Conservation (phyloP, 305 asterid genomes). For the Withania somnifera region DNA sequence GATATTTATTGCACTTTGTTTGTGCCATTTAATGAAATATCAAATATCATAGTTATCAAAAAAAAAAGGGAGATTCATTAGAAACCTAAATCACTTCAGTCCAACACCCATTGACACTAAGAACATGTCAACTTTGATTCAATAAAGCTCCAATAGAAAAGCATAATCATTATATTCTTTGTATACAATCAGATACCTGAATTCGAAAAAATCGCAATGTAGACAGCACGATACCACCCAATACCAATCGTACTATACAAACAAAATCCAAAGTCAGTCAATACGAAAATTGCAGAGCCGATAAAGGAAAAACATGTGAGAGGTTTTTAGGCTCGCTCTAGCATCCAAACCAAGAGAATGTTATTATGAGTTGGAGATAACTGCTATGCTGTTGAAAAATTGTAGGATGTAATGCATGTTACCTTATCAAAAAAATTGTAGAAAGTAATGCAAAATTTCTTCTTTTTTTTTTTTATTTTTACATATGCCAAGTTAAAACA, state of each 20-base stretch:
- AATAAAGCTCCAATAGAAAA: not conserved
- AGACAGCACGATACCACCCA: slow-evolving; percentile 58
- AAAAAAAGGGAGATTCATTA: not conserved
- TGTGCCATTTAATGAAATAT: not conserved
- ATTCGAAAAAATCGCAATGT: slow-evolving; percentile 66
- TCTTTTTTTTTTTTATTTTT: not conserved
- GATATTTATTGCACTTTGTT: not conserved
- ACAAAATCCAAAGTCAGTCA: slow-evolving; percentile 11
- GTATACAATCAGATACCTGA: slow-evolving; percentile 43
- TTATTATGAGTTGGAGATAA: not conserved
- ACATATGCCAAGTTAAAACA: not conserved
- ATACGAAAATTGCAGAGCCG: not conserved
- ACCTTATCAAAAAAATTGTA: not conserved
- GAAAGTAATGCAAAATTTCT: not conserved
- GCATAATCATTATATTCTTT: not conserved
- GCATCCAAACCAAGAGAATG: not conserved
- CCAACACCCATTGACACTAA: not conserved
- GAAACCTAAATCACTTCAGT: not conserved
- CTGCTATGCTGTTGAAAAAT: not conserved
- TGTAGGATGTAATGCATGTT: not conserved
- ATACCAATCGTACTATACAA: slow-evolving; percentile 69
- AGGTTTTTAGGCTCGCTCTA: not conserved
- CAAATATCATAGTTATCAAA: not conserved
- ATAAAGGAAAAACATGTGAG: not conserved
- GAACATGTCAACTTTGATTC: no score